Conservation (phyloP, 495 filamentous ascomycete species). For the Extremus antarcticus region DNA sequence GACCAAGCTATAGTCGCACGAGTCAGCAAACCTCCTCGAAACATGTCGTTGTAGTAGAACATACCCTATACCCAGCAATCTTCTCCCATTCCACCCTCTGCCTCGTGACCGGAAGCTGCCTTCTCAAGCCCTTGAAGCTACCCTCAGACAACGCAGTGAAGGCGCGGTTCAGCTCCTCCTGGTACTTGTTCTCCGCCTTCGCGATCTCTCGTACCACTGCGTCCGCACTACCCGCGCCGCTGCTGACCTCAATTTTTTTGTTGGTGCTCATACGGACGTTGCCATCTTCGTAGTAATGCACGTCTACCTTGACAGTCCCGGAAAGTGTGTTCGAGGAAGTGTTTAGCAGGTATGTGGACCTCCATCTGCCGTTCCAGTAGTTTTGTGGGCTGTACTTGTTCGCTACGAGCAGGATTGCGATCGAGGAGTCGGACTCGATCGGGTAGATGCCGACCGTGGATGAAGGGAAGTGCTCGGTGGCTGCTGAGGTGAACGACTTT, state of each 20-base stretch:
- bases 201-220: slow-evolving; percentile 67
- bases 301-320: slow-evolving; percentile 68
- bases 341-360: slow-evolving; percentile 70
- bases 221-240: slow-evolving; percentile 47
- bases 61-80: slow-evolving; percentile 80
- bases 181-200: slow-evolving; percentile 74
- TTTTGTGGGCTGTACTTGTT: slow-evolving; percentile 97
- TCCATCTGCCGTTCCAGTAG: slow-evolving; percentile 98
- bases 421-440: slow-evolving; percentile 57
- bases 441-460: slow-evolving; percentile 73
- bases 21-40: slow-evolving; percentile 26
- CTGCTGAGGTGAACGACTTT: slow-evolving; percentile 65
- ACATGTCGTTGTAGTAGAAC: slow-evolving; percentile 22
- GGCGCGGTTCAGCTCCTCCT: slow-evolving; percentile 86
- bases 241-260: slow-evolving; percentile 55
- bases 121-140: slow-evolving; percentile 81
- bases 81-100: slow-evolving; percentile 99
- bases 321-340: slow-evolving; percentile 50
- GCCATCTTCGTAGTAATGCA: slow-evolving; percentile 99
- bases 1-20: slow-evolving; percentile 42
- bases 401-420: slow-evolving; percentile 76
- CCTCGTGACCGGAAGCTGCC: slow-evolving; percentile 89
- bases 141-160: slow-evolving; percentile 85
- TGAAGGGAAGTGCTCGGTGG: slow-evolving; percentile 78
- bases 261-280: slow-evolving; percentile 85